These are phyloP conservation scores for Cerrena zonata DNA, from an alignment of 1,284 basidiomycete species.

Conservation along the genomic window DNA sequence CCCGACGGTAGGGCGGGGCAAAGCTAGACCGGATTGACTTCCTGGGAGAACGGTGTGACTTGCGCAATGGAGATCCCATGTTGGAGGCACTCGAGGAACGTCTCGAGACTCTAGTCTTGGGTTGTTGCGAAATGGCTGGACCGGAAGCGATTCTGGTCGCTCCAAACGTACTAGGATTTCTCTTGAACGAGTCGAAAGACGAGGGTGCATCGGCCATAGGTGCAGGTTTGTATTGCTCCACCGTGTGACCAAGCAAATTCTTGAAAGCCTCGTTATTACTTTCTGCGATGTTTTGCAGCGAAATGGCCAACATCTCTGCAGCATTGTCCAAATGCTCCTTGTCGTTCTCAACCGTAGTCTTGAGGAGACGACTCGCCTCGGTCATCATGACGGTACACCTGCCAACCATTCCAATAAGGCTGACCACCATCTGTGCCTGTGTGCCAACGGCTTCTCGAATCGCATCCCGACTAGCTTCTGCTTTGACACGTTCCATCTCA, in stretches of 20 bases:
- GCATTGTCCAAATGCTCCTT: conserved; percentile 35
- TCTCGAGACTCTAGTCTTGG: conserved; percentile 32
- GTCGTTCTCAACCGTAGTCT: conserved; percentile 39
- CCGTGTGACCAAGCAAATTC: conserved; percentile 59
- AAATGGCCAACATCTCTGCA: conserved; percentile 41
- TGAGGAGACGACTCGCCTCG: conserved; percentile 57
- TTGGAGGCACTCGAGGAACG: conserved; percentile 39
- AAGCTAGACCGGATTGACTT: conserved; percentile 62
- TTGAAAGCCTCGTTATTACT: conserved; percentile 65
- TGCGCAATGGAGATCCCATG: conserved; percentile 28
- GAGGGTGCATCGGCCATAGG: conserved; percentile 15
- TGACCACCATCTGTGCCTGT: conserved; percentile 66
- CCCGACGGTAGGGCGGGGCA: conserved; percentile 51
- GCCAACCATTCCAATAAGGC: conserved; percentile 73
- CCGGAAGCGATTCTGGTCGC: conserved; percentile 33
- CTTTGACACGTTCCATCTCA: conserved; percentile 69
- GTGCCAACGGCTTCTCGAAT: conserved; percentile 58
- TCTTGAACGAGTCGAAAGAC: conserved; percentile 27
- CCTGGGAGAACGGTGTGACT: conserved; percentile 51
- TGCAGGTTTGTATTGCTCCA: conserved; percentile 42
- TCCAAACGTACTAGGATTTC: conserved; percentile 34
- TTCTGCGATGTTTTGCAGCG: conserved; percentile 52
- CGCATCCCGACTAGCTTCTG: conserved; percentile 65
- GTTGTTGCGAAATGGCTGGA: conserved; percentile 39
- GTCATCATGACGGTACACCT: conserved; percentile 70